These are phyloP conservation scores for Datisca glomerata DNA, from an alignment of 306 rosid species.

Conservation along the genomic window DNA sequence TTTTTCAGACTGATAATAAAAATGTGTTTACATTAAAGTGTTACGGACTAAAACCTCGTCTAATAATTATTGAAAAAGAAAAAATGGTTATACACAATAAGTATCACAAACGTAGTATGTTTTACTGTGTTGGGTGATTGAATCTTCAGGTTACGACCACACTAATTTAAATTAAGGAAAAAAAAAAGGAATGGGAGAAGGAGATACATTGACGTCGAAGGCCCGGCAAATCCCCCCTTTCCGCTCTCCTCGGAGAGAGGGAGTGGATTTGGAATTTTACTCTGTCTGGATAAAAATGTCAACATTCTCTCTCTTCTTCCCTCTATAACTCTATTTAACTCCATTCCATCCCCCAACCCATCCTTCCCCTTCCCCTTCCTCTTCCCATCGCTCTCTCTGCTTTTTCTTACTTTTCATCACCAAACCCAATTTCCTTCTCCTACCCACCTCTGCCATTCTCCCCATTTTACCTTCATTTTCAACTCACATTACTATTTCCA, in stretches of 20 bases:
- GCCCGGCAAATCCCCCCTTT: slow-evolving; percentile 45
- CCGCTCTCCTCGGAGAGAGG: slow-evolving; percentile 61
- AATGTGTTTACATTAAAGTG: neutral
- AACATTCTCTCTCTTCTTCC: slow-evolving; percentile 10
- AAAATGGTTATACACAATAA: neutral
- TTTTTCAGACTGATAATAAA: no score
- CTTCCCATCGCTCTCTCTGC: slow-evolving; percentile 5
- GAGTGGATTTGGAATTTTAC: no score
- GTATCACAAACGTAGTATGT: neutral
- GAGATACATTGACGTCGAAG: slow-evolving; percentile 41
- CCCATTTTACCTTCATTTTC: no score
- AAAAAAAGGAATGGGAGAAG: no score
- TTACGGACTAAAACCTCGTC: neutral
- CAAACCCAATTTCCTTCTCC: neutral
- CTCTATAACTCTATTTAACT: slow-evolving; percentile 39
- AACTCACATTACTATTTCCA: no score
- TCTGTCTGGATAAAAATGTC: slow-evolving; percentile 22
- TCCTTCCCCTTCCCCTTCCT: slow-evolving; percentile 14
- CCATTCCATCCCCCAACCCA: slow-evolving; percentile 13
- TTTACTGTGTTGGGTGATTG: neutral
- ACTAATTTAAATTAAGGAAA: no score
- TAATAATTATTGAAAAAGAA: neutral
- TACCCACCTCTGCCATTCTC: neutral
- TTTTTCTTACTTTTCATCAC: slow-evolving; percentile 13
- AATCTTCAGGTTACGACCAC: neutral